Evolutionary conservation across 2,329 filamentous ascomycete genomes (phyloP).

Genomic region (Monilinia fructicola): DNA sequence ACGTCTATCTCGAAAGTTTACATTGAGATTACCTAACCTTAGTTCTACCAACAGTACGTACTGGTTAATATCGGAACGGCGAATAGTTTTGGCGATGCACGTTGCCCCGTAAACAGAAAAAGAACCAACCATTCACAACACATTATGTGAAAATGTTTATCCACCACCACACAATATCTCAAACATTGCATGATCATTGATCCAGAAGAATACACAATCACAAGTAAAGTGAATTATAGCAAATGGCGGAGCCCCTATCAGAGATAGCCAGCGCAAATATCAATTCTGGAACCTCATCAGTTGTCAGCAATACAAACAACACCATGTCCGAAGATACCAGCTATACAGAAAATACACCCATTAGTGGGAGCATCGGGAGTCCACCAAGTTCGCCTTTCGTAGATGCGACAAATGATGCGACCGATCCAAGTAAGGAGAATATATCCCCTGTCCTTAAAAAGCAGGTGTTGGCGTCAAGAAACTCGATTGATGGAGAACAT

Average conservation of each 20-base stretch:
- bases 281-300: constrained; percentile 27
- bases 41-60: too few species aligned
- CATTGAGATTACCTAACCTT: neutral
- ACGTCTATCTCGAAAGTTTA: neutral
- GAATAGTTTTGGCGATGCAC: constrained; percentile 15
- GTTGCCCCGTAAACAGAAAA: constrained; percentile 24
- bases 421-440: constrained; percentile 34
- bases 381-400: constrained; percentile 39
- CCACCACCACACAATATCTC: constrained; percentile 16
- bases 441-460: constrained; percentile 37
- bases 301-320: constrained; percentile 27
- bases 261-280: constrained; percentile 14
- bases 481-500: constrained; percentile 34
- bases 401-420: constrained; percentile 27
- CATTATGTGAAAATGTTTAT: constrained; percentile 21
- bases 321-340: constrained; percentile 34
- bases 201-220: constrained; percentile 18
- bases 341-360: constrained; percentile 31
- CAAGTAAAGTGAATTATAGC: constrained; percentile 4
- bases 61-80: constrained; percentile 8
- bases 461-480: constrained; percentile 31
- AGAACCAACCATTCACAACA: constrained; percentile 18
- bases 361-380: constrained; percentile 33
- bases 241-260: constrained; percentile 27
- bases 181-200: constrained; percentile 19